These are phyloP conservation scores for Pseudopyrenochaeta lycopersici DNA, from an alignment of 2,329 filamentous ascomycete genomes.

Conservation along the genomic window DNA sequence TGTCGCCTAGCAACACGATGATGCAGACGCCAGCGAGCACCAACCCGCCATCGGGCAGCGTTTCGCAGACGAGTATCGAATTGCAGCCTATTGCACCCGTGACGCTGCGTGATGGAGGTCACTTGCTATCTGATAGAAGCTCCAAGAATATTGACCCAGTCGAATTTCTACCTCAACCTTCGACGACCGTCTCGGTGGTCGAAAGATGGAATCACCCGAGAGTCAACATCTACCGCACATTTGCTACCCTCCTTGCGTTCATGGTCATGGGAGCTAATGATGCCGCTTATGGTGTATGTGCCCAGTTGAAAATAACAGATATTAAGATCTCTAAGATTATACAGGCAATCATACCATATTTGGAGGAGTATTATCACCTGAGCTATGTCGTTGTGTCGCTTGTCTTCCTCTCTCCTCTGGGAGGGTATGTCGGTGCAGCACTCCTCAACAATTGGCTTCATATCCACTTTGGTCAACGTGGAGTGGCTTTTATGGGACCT, in stretches of 20 bases:
- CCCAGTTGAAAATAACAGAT: neutral
- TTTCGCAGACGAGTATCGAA: conserved; percentile 12
- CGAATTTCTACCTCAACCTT: conserved; percentile 54
- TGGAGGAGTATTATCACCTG: conserved; percentile 68
- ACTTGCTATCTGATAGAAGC: conserved; percentile 1
- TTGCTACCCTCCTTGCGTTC: conserved; percentile 66
- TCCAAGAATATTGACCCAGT: conserved; percentile 26
- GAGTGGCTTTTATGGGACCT: conserved; percentile 72
- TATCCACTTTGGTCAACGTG: conserved; percentile 70
- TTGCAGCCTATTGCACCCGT: conserved; percentile 8
- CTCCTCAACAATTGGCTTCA: conserved; percentile 71
- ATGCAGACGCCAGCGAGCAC: conserved; percentile 6
- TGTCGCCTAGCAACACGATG: conserved; percentile 18
- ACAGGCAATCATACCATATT: conserved; percentile 42
- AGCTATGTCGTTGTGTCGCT: conserved; percentile 69
- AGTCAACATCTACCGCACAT: conserved; percentile 65
- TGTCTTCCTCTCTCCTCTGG: conserved; percentile 70
- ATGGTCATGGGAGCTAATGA: conserved; percentile 73
- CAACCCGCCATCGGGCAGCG: neutral
- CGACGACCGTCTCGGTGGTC: conserved; percentile 49
- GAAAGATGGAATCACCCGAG: conserved; percentile 70
- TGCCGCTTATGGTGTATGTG: conserved; percentile 66
- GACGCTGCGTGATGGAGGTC: conserved; percentile 3
- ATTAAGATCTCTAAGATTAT: neutral
- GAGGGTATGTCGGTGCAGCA: conserved; percentile 69